Conservation (phyloP, 768 basidiomycete species). For the Rhizopogon roseolus region DNA sequence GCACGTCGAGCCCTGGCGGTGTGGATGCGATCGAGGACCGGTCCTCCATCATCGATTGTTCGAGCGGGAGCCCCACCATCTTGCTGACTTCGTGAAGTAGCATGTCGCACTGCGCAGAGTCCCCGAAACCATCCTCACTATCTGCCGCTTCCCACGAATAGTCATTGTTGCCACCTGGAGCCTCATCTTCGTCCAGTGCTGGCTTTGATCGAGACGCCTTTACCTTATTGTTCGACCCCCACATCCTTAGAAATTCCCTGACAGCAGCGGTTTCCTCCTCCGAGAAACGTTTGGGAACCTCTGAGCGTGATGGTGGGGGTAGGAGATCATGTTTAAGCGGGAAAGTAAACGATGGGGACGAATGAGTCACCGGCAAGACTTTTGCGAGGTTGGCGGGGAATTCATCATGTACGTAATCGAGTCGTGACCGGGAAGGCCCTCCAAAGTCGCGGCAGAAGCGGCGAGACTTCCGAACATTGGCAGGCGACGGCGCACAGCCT, state of each 20-base stretch:
- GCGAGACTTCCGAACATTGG: constrained; percentile 3
- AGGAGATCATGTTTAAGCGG: not conserved
- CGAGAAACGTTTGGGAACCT: not conserved
- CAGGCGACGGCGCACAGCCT: not conserved
- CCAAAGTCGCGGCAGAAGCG: constrained; percentile 7
- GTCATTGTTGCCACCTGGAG: constrained; percentile 4
- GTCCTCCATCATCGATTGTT: not conserved
- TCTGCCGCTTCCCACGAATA: constrained; percentile 12
- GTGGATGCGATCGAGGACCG: not conserved
- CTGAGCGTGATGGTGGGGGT: not conserved
- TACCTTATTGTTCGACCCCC: constrained; percentile 6
- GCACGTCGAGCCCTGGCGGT: not conserved
- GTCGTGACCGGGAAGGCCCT: not conserved
- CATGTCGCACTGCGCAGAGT: constrained; percentile 19
- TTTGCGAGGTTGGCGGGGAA: not conserved
- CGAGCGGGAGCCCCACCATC: constrained; percentile 22
- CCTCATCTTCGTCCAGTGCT: not conserved
- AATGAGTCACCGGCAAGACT: not conserved
- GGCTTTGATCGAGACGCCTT: constrained; percentile 8
- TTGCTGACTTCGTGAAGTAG: constrained; percentile 27
- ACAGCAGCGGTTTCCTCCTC: constrained; percentile 11
- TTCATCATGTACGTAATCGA: not conserved
- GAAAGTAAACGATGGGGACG: not conserved
- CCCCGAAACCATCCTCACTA: constrained; percentile 2
- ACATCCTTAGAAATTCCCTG: constrained; percentile 12